Evolutionary conservation across 257 asterid genomes (phyloP).

Genomic region (Solanum habrochaites): DNA sequence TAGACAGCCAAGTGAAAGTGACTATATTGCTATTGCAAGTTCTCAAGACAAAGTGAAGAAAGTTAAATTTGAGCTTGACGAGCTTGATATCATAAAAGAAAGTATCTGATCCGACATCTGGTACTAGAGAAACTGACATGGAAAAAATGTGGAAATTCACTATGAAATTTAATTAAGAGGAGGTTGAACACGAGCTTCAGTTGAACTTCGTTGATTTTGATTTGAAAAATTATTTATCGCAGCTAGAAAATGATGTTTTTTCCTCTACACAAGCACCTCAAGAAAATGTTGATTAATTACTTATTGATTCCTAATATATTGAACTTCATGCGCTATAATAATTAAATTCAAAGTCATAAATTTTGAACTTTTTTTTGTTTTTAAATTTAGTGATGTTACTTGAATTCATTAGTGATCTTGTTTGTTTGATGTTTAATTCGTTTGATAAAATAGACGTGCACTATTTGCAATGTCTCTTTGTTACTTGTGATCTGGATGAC

Average conservation of each 20-base stretch:
- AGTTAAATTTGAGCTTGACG: background rate
- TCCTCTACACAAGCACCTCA: background rate
- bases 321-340: background rate
- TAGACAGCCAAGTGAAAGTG: background rate
- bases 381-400: background rate
- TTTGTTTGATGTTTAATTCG: background rate
- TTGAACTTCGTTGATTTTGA: background rate
- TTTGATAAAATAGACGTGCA: background rate
- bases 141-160: background rate
- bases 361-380: background rate
- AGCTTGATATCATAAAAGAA: background rate
- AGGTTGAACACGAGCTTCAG: background rate
- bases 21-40: background rate
- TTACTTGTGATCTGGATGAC: background rate
- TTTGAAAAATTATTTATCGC: background rate
- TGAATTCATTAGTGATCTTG: background rate
- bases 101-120: background rate
- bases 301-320: background rate
- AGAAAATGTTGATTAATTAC: background rate
- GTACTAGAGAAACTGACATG: no score
- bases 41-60: background rate
- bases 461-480: background rate
- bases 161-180: background rate
- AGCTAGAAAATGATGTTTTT: background rate
- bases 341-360: background rate